Conservation (phyloP, 805 yeast genomes). For the Metschnikowia amazonensis region DNA sequence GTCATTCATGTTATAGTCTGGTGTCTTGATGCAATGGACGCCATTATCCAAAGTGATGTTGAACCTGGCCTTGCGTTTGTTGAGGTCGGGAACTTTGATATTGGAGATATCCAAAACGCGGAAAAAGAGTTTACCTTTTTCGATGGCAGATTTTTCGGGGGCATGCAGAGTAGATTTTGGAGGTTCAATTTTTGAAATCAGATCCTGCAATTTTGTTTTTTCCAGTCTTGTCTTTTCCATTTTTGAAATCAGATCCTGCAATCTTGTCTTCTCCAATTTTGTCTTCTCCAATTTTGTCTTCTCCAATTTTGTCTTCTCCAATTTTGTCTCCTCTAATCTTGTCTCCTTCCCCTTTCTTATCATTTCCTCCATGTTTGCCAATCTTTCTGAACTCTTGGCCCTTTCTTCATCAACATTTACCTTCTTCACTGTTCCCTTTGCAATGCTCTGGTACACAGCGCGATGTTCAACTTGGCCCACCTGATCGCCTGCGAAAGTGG, state of each 20-base stretch:
- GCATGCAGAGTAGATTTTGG: too few relatives aligned
- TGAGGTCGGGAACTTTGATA: constrained; percentile 46
- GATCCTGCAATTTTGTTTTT: too few relatives aligned
- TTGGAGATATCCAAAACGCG: constrained; percentile 45
- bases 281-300: background rate
- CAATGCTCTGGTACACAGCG: constrained; percentile 3
- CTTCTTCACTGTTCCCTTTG: constrained; percentile 1
- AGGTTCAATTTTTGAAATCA: too few relatives aligned
- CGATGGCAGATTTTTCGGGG: too few relatives aligned
- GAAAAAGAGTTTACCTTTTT: constrained; percentile 55
- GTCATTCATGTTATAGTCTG: constrained; percentile 40
- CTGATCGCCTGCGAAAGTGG: constrained; percentile 1
- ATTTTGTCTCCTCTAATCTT: too few relatives aligned
- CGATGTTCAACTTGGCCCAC: background rate
- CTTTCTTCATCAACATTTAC: background rate
- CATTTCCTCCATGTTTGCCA: too few relatives aligned
- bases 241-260: too few relatives aligned
- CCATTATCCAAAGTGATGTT: constrained; percentile 72
- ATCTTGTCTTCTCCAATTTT: too few relatives aligned
- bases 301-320: too few relatives aligned
- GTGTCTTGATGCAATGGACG: constrained; percentile 69
- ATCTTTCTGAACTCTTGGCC: too few relatives aligned
- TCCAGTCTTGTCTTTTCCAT: too few relatives aligned
- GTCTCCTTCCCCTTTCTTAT: too few relatives aligned
- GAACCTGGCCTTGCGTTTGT: constrained; percentile 45